Conservation (phyloP, 169 alveolate species). For the Plasmodium berghei region DNA sequence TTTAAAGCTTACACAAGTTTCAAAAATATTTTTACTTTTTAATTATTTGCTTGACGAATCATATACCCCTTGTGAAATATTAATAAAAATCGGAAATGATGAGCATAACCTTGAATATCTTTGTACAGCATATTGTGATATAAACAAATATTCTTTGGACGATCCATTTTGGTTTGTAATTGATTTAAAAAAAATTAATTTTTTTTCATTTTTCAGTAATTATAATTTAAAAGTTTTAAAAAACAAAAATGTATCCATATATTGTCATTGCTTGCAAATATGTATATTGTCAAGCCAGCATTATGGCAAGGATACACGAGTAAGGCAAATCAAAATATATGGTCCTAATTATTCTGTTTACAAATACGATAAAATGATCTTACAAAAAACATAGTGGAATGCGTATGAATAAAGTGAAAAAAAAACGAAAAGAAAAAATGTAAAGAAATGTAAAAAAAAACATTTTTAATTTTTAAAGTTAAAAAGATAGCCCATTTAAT, state of each 20-base stretch:
- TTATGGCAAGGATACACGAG: constrained; percentile 89
- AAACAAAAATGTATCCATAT: constrained; percentile 76
- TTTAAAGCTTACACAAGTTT: constrained; percentile 82
- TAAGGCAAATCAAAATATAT: constrained; percentile 82
- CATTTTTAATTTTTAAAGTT: too few species aligned
- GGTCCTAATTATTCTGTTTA: constrained; percentile 60
- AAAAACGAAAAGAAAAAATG: too few species aligned
- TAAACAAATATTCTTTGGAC: constrained; percentile 79
- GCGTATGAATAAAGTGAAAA: neutral
- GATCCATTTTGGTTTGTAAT: constrained; percentile 84
- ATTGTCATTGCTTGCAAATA: constrained; percentile 86
- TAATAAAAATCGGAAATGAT: constrained; percentile 87
- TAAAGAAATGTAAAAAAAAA: too few species aligned
- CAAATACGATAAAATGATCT: constrained; percentile 49
- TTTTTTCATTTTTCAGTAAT: constrained; percentile 80
- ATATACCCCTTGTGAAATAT: constrained; percentile 88
- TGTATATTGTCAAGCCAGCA: constrained; percentile 87
- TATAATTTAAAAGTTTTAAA: constrained; percentile 72
- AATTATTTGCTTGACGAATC: constrained; percentile 89
- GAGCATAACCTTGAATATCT: constrained; percentile 79
- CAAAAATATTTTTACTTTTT: constrained; percentile 86
- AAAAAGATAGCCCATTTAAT: too few species aligned
- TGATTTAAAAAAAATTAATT: constrained; percentile 59
- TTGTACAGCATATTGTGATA: constrained; percentile 75
- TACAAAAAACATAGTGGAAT: constrained; percentile 1